Conservation (phyloP, 345 rosid genomes). For the Eucalyptus paniculata region DNA sequence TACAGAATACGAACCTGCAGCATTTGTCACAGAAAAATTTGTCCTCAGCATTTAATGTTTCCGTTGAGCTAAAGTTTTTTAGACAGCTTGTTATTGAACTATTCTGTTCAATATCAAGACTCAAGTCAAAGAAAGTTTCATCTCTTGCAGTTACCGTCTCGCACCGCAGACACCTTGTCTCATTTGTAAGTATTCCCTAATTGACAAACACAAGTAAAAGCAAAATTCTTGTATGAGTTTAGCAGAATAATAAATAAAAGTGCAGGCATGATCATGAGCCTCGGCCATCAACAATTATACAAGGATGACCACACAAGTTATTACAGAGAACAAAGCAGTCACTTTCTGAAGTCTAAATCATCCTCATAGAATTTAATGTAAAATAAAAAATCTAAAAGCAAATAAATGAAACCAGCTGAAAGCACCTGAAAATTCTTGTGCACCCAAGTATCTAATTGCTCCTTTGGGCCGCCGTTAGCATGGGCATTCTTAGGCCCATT, state of each 20-base stretch:
- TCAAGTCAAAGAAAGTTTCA: constrained; percentile 91
- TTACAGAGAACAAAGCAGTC: background rate
- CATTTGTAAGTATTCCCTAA: constrained; percentile 98
- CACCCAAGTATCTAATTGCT: constrained; percentile 96
- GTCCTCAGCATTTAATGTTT: constrained; percentile 98
- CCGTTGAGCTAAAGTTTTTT: constrained; percentile 99
- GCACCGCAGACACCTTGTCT: constrained; percentile 92
- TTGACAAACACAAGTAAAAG: background rate
- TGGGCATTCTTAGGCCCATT: constrained; percentile 56
- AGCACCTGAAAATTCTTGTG: constrained; percentile 93
- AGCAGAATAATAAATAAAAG: background rate
- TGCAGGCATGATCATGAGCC: background rate
- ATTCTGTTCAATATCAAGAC: constrained; percentile 99
- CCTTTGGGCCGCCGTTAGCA: constrained; percentile 73
- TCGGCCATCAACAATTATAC: background rate
- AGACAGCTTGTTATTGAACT: constrained; percentile 98
- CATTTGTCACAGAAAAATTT: constrained; percentile 99
- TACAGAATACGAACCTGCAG: constrained; percentile 57
- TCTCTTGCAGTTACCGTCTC: constrained; percentile 99
- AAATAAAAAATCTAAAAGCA: background rate
- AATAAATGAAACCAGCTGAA: background rate
- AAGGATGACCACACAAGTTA: background rate
- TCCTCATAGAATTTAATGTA: background rate
- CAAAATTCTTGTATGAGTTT: background rate
- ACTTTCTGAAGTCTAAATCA: background rate